Evolutionary conservation across 768 basidiomycete genomes (phyloP).

Genomic region (Xerocomellus intermedius): DNA sequence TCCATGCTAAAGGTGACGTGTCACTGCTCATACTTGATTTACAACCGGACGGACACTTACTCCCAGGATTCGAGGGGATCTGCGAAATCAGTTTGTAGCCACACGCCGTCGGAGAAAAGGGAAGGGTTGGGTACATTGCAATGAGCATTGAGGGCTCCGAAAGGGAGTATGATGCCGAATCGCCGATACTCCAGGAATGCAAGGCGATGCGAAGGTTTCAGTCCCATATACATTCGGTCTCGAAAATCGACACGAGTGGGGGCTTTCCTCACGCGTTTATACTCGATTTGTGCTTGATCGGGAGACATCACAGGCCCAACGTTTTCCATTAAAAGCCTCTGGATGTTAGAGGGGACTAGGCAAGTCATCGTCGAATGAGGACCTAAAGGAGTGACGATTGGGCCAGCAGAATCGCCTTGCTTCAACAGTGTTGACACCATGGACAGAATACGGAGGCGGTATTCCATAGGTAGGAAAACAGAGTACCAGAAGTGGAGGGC

Average conservation of each 20-base stretch:
- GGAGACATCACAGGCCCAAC: slow-evolving; percentile 16
- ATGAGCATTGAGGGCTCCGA: slow-evolving; percentile 41
- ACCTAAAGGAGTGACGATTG: slow-evolving; percentile 11
- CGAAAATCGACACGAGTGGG: slow-evolving; percentile 40
- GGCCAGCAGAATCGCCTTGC: background rate
- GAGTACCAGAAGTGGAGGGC: slow-evolving; percentile 53
- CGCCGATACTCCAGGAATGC: slow-evolving; percentile 40
- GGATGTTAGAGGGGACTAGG: slow-evolving; percentile 4
- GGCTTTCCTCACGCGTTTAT: slow-evolving; percentile 35
- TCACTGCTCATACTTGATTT: background rate
- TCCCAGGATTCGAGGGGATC: slow-evolving; percentile 53
- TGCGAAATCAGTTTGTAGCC: slow-evolving; percentile 40
- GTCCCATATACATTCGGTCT: slow-evolving; percentile 38
- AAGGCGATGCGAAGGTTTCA: slow-evolving; percentile 46
- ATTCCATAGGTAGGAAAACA: slow-evolving; percentile 37
- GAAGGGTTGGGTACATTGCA: slow-evolving; percentile 45
- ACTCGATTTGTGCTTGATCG: slow-evolving; percentile 31
- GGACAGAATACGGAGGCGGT: slow-evolving; percentile 23
- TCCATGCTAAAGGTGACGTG: slow-evolving; percentile 32
- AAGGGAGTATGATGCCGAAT: slow-evolving; percentile 48
- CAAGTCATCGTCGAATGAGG: slow-evolving; percentile 19
- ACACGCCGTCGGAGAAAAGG: slow-evolving; percentile 46
- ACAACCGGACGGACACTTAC: slow-evolving; percentile 26
- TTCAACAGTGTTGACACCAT: slow-evolving; percentile 21
- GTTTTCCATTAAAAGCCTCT: slow-evolving; percentile 15